Evolutionary conservation across 2,329 filamentous ascomycete species (phyloP).

Genomic region (Zymoseptoria crescenta): DNA sequence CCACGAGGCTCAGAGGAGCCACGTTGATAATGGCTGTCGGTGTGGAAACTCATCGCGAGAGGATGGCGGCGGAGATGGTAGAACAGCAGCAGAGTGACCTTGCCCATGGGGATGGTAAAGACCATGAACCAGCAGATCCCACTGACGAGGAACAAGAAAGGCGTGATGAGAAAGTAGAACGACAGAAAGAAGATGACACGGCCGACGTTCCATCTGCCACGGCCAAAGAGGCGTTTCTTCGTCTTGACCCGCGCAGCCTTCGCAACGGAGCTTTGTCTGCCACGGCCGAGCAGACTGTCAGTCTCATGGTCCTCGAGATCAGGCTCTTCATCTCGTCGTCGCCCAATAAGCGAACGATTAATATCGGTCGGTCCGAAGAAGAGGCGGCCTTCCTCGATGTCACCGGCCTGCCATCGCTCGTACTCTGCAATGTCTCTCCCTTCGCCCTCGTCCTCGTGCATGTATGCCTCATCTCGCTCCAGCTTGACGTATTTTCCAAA

Average conservation of each 20-base stretch:
- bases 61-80: conserved; percentile 89
- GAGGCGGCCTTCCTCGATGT: conserved; percentile 87
- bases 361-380: conserved; percentile 77
- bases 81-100: conserved; percentile 81
- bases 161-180: conserved; percentile 89
- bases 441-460: conserved; percentile 90
- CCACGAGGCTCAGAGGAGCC: conserved; percentile 48
- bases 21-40: conserved; percentile 68
- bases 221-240: conserved; percentile 85
- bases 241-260: conserved; percentile 27
- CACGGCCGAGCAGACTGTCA: conserved; percentile 72
- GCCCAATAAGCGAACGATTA: conserved; percentile 72
- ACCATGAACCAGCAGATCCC: conserved; percentile 91
- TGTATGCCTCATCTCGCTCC: conserved; percentile 86
- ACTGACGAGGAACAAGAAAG: conserved; percentile 76
- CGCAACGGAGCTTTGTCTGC: conserved; percentile 20
- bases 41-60: conserved; percentile 85
- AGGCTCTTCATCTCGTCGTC: conserved; percentile 80
- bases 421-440: conserved; percentile 97
- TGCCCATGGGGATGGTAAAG: conserved; percentile 98
- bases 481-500: conserved; percentile 95
- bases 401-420: conserved; percentile 97
- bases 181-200: conserved; percentile 92
- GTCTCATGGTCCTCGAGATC: conserved; percentile 67
- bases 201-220: conserved; percentile 91